These are phyloP conservation scores for Pichiaceae sp. DNA, from an alignment of 1,139 yeast genomes.

Conservation along the genomic window DNA sequence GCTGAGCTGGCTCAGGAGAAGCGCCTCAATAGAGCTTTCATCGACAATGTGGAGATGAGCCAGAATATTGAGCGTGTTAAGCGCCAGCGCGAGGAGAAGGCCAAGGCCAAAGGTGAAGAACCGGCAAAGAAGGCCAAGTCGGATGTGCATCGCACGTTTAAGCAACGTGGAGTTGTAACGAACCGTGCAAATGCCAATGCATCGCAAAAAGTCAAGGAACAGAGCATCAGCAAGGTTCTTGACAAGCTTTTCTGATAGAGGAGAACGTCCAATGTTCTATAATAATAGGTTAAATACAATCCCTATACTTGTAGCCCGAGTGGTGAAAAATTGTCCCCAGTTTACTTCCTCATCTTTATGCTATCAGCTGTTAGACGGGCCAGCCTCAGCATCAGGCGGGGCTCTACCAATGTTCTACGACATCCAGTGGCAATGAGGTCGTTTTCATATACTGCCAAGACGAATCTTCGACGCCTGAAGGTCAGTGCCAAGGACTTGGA, in stretches of 20 bases:
- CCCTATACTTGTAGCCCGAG: too few species aligned
- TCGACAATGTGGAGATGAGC: slow-evolving; percentile 77
- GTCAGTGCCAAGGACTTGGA: background rate
- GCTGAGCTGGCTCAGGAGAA: slow-evolving; percentile 87
- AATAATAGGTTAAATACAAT: too few species aligned
- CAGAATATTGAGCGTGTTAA: slow-evolving; percentile 70
- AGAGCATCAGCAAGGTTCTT: slow-evolving; percentile 37
- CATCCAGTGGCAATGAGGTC: too few species aligned
- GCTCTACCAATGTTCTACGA: too few species aligned
- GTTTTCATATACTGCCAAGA: too few species aligned
- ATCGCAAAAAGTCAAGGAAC: slow-evolving; percentile 28
- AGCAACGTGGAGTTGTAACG: slow-evolving; percentile 56
- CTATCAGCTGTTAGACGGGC: too few species aligned
- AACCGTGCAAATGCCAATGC: slow-evolving; percentile 56
- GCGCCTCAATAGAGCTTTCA: slow-evolving; percentile 74
- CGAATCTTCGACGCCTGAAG: too few species aligned
- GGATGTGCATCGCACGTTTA: slow-evolving; percentile 43
- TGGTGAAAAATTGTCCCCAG: too few species aligned
- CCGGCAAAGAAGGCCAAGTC: background rate
- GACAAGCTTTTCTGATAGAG: slow-evolving; percentile 27
- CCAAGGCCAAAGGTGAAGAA: slow-evolving; percentile 9
- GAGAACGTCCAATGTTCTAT: too few species aligned
- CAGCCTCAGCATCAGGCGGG: too few species aligned
- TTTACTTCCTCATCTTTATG: too few species aligned
- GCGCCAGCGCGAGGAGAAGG: slow-evolving; percentile 36